A percentile compares a stretch with the other conserved stretches of the same genome.
Conservation (phyloP, 176 grass and related monocot genomes). For the Thalia dealbata region DNA sequence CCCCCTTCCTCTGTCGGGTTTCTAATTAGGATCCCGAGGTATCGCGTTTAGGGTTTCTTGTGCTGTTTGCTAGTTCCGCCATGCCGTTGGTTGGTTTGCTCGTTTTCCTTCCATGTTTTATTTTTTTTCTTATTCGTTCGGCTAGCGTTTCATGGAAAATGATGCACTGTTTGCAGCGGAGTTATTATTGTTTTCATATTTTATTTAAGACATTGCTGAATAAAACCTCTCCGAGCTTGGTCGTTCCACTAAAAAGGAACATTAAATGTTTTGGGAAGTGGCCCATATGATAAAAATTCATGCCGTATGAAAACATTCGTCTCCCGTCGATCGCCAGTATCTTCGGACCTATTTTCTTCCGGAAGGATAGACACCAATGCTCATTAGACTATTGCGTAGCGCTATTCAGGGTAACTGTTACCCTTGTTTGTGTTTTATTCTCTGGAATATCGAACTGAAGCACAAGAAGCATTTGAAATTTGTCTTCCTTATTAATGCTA, state of each 20-base stretch:
- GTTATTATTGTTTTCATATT: background rate
- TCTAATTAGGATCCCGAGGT: background rate
- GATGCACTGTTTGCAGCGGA: background rate
- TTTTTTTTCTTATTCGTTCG: background rate
- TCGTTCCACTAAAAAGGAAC: too few species aligned
- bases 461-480: background rate
- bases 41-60: background rate
- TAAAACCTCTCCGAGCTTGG: too few species aligned
- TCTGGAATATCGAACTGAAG: background rate
- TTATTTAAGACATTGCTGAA: background rate
- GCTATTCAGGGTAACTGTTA: background rate
- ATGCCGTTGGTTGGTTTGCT: background rate
- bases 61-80: background rate
- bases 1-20: background rate
- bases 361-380: too few species aligned
- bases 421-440: background rate
- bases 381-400: background rate
- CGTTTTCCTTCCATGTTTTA: background rate
- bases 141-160: background rate
- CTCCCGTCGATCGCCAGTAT: too few species aligned
- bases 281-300: too few species aligned
- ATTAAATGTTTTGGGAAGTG: too few species aligned
- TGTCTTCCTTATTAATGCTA: background rate
- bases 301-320: too few species aligned
- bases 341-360: too few species aligned